A percentile compares a stretch with the other conserved stretches of the same genome.
These are phyloP conservation scores for Rubroshorea leprosula DNA, from an alignment of 345 rosid species.

Conservation along the genomic window DNA sequence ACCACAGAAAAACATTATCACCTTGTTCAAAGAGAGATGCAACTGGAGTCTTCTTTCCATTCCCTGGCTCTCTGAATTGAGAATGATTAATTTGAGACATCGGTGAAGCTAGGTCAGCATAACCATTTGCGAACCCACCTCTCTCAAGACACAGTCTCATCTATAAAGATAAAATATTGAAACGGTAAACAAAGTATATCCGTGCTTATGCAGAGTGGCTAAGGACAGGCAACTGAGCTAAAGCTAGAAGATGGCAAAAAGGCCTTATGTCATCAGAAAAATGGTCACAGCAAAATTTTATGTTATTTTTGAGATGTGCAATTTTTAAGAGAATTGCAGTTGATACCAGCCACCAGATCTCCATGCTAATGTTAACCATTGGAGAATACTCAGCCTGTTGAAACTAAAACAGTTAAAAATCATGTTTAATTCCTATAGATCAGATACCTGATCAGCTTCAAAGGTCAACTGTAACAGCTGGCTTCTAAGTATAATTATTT, in stretches of 20 bases:
- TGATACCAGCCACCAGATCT: background rate
- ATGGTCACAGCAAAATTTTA: no score
- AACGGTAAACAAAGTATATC: no score
- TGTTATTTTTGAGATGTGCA: no score
- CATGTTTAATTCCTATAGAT: slow-evolving; percentile 3
- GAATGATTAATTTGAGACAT: slow-evolving; percentile 40
- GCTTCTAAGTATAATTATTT: slow-evolving; percentile 61
- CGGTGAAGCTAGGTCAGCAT: slow-evolving; percentile 45
- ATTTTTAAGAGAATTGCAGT: background rate
- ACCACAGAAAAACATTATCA: slow-evolving; percentile 18
- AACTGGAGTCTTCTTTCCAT: slow-evolving; percentile 61
- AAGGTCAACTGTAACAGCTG: slow-evolving; percentile 80
- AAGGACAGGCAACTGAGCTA: no score
- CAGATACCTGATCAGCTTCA: slow-evolving; percentile 89
- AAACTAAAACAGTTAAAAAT: background rate
- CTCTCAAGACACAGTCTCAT: slow-evolving; percentile 58
- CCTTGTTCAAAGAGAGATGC: slow-evolving; percentile 89
- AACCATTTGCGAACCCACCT: slow-evolving; percentile 46
- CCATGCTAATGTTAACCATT: background rate
- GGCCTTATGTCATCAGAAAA: no score
- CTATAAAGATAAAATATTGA: slow-evolving; percentile 23
- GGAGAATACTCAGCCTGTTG: no score
- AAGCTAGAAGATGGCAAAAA: no score
- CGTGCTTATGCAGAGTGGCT: no score
- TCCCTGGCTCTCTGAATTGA: slow-evolving; percentile 45